phyloP scores from a whole-genome alignment of 352 stramenopile species.

The Globisporangium canariense region DNA sequence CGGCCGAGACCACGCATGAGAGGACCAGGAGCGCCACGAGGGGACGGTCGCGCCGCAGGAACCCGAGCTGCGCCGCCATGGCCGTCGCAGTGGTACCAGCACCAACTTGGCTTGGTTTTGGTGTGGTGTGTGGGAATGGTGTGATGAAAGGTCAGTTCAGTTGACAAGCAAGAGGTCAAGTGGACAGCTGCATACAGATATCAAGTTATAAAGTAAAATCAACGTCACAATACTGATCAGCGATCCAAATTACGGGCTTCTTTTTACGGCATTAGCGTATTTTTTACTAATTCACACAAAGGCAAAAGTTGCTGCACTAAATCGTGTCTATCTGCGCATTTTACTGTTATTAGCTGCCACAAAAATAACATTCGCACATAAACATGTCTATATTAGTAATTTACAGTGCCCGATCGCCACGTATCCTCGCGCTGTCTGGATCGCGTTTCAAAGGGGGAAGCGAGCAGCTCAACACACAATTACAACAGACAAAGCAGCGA shows the following conservation, averaged over 20 bases:
- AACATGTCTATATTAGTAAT: neutral
- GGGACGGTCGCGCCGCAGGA: neutral
- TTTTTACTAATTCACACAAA: no score
- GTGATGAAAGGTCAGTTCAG: neutral
- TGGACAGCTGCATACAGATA: neutral
- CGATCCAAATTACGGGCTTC: no score
- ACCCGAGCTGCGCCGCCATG: neutral
- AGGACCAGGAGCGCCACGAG: conserved; percentile 11
- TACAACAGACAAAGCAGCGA: conserved; percentile 1
- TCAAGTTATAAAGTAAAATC: neutral
- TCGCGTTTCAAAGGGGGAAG: conserved; percentile 8
- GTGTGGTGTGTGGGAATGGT: neutral
- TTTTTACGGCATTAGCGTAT: no score
- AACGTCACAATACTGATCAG: no score
- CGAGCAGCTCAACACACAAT: neutral
- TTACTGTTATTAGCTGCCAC: neutral
- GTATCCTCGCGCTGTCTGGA: conserved; percentile 11
- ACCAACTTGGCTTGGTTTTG: neutral
- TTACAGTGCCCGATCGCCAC: neutral
- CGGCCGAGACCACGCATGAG: neutral
- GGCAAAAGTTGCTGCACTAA: neutral
- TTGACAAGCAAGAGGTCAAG: neutral
- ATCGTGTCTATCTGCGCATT: neutral
- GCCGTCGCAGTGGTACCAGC: neutral
- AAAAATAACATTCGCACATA: neutral